Percentiles rank a stretch among this genome's conserved stretches.
These are phyloP conservation scores for Pezizomycotina sp. DNA, from an alignment of 2,329 filamentous ascomycete genomes.

Conservation along the genomic window DNA sequence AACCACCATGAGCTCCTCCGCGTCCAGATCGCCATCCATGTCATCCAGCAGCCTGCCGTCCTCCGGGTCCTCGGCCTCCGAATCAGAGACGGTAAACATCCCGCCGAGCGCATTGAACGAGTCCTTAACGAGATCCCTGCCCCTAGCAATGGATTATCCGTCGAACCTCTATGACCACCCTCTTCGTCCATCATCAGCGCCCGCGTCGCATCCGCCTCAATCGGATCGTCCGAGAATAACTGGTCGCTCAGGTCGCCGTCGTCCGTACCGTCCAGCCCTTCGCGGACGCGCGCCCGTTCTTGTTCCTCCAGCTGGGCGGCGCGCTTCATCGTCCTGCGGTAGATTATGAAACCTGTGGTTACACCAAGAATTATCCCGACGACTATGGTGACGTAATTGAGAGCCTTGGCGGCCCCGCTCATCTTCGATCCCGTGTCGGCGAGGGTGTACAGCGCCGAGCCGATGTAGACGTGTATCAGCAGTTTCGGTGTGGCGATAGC, in stretches of 20 bases:
- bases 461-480: constrained; percentile 83
- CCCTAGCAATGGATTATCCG: no score
- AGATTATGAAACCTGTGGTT: constrained; percentile 70
- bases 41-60: constrained; percentile 19
- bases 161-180: not conserved
- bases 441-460: constrained; percentile 61
- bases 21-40: constrained; percentile 20
- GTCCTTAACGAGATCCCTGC: constrained; percentile 16
- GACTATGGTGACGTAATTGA: constrained; percentile 71
- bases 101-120: constrained; percentile 13
- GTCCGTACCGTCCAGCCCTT: constrained; percentile 1
- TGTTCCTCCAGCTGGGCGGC: constrained; percentile 22
- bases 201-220: constrained; percentile 18
- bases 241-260: constrained; percentile 13
- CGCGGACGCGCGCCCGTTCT: constrained; percentile 20
- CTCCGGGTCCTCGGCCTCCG: constrained; percentile 19
- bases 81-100: constrained; percentile 7
- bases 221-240: constrained; percentile 20
- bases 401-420: constrained; percentile 55
- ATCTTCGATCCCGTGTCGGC: constrained; percentile 68
- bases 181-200: constrained; percentile 14
- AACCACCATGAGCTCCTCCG: constrained; percentile 20
- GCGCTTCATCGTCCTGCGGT: constrained; percentile 31
- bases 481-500: constrained; percentile 71
- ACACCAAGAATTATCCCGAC: constrained; percentile 46